phyloP scores from a whole-genome alignment of 148 eudicot species.

The Persicaria tinctoria region DNA sequence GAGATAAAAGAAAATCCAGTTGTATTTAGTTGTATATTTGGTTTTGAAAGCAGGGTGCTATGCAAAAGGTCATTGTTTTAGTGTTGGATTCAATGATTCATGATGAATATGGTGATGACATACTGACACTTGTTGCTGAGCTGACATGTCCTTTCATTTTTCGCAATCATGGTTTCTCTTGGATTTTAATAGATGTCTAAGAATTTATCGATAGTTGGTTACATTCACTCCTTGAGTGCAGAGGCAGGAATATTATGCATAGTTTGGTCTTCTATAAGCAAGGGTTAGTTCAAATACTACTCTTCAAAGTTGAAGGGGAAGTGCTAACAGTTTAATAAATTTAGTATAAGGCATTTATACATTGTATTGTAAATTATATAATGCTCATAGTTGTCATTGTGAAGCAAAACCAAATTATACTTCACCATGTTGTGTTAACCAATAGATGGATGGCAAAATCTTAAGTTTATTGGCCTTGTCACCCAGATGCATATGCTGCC shows the following conservation, averaged over 20 bases:
- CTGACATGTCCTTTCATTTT: neutral
- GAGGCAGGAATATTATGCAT: neutral
- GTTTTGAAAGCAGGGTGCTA: neutral
- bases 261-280: neutral
- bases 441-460: no score
- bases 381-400: no score
- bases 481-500: no score
- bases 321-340: no score
- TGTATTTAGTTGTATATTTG: neutral
- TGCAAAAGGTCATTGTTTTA: neutral
- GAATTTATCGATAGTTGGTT: neutral
- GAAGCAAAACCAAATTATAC: no score
- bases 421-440: no score
- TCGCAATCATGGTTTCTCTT: neutral
- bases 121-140: neutral
- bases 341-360: no score
- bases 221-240: slow-evolving; percentile 1
- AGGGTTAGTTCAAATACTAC: no score
- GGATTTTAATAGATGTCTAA: neutral
- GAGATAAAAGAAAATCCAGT: neutral
- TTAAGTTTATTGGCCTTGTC: no score
- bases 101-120: neutral
- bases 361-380: no score
- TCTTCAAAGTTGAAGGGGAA: no score
- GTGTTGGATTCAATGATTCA: neutral